Evolutionary conservation across 176 grass and related monocot species (phyloP).

Genomic region (Avena insularis): DNA sequence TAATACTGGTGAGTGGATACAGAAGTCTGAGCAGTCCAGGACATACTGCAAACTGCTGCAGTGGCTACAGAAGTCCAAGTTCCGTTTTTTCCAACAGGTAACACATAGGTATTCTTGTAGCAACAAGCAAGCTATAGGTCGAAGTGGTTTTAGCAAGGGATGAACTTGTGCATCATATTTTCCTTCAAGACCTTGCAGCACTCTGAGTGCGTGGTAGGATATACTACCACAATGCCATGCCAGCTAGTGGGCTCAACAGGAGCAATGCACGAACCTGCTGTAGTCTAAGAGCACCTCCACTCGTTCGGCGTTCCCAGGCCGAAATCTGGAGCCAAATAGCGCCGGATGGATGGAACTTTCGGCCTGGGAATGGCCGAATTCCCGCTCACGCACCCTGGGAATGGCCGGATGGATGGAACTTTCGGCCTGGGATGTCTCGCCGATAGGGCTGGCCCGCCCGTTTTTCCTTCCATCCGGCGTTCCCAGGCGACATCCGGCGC

Average conservation of each 20-base stretch:
- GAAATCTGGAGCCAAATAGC: no score
- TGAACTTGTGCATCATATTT: neutral
- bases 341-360: no score
- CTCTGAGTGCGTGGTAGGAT: neutral
- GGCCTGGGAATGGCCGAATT: no score
- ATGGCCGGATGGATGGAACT: no score
- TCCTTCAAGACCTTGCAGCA: neutral
- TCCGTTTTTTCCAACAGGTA: neutral
- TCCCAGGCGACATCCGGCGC: no score
- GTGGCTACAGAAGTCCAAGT: neutral
- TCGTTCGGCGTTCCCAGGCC: no score
- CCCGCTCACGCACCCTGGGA: no score
- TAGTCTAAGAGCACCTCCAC: neutral
- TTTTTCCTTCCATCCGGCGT: no score
- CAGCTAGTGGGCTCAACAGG: neutral
- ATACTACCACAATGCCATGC: neutral
- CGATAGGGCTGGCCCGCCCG: no score
- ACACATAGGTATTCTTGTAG: neutral
- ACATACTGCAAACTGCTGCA: neutral
- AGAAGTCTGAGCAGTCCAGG: neutral
- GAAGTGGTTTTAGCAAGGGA: neutral
- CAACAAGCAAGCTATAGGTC: neutral
- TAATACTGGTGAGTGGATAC: neutral
- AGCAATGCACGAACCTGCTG: neutral
- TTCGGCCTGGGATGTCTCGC: no score